phyloP scores from a whole-genome alignment of 2,329 filamentous ascomycete species.

The Fusarium caatingaense region DNA sequence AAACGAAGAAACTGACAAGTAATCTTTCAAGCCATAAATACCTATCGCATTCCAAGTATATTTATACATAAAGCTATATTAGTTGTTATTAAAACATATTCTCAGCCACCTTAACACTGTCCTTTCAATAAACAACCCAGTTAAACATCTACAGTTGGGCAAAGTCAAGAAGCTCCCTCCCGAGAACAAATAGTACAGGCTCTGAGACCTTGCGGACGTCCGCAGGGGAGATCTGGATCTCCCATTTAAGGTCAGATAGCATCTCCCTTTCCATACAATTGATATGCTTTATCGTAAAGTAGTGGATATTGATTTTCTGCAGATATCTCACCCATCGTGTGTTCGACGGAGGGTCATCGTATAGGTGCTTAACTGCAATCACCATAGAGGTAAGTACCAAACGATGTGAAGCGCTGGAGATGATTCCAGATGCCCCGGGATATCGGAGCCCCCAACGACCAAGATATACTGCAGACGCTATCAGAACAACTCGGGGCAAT shows the following conservation, averaged over 20 bases:
- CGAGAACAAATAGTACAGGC: constrained; percentile 1
- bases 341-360: background rate
- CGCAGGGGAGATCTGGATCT: background rate
- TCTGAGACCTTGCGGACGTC: constrained; percentile 3
- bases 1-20: too few species aligned
- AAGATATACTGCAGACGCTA: background rate
- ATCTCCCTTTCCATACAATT: constrained; percentile 10
- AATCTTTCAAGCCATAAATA: too few species aligned
- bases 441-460: background rate
- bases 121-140: too few species aligned
- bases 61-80: too few species aligned
- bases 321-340: background rate
- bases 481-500: background rate
- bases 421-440: background rate
- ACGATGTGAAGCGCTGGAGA: background rate
- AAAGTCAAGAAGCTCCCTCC: background rate
- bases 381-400: background rate
- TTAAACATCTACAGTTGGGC: background rate
- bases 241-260: background rate
- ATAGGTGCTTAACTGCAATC: background rate
- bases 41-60: too few species aligned
- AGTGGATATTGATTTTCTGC: background rate
- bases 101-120: too few species aligned
- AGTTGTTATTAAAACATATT: too few species aligned
- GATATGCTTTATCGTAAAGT: background rate